phyloP scores from a whole-genome alignment of 495 filamentous ascomycete species.

The Chlorociboria aeruginascens region DNA sequence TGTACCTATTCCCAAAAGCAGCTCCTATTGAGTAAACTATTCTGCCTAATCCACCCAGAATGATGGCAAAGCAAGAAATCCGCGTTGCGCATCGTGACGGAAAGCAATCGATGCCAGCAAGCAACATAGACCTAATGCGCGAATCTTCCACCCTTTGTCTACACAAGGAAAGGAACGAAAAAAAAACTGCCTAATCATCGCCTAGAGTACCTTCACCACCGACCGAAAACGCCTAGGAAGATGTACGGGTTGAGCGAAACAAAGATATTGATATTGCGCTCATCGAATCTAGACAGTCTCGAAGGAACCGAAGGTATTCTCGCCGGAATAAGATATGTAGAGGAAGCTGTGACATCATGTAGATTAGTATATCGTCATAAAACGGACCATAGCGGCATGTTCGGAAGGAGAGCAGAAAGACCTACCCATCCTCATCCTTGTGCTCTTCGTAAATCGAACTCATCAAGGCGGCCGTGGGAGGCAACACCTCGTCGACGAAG shows the following conservation, averaged over 20 bases:
- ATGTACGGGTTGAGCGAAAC: neutral
- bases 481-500: constrained; percentile 98
- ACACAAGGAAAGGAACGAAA: too few relatives aligned
- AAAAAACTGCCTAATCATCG: too few relatives aligned
- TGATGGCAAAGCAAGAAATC: too few relatives aligned
- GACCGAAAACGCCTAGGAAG: constrained; percentile 4
- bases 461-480: constrained; percentile 95
- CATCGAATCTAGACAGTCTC: constrained; percentile 4
- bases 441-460: constrained; percentile 99
- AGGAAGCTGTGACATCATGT: constrained; percentile 10
- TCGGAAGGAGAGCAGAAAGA: constrained; percentile 3
- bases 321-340: constrained; percentile 82
- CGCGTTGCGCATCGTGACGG: too few relatives aligned
- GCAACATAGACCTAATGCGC: too few relatives aligned
- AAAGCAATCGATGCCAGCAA: too few relatives aligned
- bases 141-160: too few relatives aligned
- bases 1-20: constrained; percentile 20
- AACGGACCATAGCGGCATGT: neutral
- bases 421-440: constrained; percentile 68
- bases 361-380: neutral
- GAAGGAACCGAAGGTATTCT: constrained; percentile 84
- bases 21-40: neutral
- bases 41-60: too few relatives aligned
- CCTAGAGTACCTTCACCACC: neutral
- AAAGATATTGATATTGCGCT: neutral